phyloP scores from a whole-genome alignment of 768 basidiomycete genomes.

The Infundibulicybe gibba region DNA sequence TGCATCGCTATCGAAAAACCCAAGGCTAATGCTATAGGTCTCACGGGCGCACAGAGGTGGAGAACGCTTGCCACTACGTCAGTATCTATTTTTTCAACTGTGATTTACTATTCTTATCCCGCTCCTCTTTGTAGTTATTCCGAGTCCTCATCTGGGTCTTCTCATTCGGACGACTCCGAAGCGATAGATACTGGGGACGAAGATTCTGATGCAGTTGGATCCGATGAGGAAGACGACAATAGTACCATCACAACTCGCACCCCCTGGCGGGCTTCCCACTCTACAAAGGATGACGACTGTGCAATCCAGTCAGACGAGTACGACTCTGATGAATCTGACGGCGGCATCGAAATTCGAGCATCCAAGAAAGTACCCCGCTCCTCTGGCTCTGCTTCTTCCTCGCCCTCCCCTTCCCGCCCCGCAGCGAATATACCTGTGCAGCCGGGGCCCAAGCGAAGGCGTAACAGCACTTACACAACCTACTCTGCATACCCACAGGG shows the following conservation, averaged over 20 bases:
- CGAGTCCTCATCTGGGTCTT: too few species aligned
- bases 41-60: too few species aligned
- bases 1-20: conserved; percentile 89
- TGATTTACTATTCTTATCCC: too few species aligned
- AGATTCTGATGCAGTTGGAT: too few species aligned
- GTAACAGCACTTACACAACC: conserved; percentile 17
- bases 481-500: conserved; percentile 28
- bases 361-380: conserved; percentile 29
- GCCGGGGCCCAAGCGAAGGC: conserved; percentile 14
- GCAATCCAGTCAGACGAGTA: conserved; percentile 26
- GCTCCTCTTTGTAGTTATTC: too few species aligned
- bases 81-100: conserved; percentile 3
- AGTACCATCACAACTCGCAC: conserved; percentile 25
- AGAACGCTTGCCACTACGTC: too few species aligned
- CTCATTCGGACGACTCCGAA: too few species aligned
- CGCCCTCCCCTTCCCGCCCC: conserved; percentile 24
- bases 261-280: too few species aligned
- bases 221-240: too few species aligned
- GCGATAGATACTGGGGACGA: too few species aligned
- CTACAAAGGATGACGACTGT: too few species aligned
- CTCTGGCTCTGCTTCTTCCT: conserved; percentile 40
- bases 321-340: conserved; percentile 37
- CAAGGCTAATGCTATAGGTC: too few species aligned
- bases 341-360: conserved; percentile 63
- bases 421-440: conserved; percentile 22